Conservation (phyloP, 257 asterid species). For the Cordia subcordata region DNA sequence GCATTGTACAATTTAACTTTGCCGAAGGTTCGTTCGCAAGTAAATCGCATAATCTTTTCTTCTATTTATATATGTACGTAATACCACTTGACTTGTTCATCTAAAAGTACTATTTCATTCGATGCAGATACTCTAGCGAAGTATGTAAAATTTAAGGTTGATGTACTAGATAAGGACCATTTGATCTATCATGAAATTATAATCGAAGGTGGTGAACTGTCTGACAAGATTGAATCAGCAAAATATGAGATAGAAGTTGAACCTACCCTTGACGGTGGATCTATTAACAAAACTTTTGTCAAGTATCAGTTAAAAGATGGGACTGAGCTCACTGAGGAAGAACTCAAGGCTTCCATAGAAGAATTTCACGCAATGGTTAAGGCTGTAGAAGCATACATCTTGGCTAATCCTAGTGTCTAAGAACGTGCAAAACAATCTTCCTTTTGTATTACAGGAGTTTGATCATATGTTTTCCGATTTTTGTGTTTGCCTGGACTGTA, state of each 20-base stretch:
- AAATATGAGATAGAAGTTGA: constrained; percentile 10
- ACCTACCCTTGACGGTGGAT: constrained; percentile 18
- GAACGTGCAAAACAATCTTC: not conserved
- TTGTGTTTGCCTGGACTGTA: no score
- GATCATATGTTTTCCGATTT: no score
- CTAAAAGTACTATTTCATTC: not conserved
- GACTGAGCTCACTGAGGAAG: constrained; percentile 17
- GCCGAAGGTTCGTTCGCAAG: constrained; percentile 20
- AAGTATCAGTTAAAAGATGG: constrained; percentile 7
- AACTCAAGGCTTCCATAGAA: constrained; percentile 12
- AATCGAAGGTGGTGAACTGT: constrained; percentile 15
- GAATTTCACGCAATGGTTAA: constrained; percentile 3
- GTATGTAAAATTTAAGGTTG: constrained; percentile 13
- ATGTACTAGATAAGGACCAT: constrained; percentile 14
- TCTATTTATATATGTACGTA: not conserved
- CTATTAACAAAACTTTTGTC: constrained; percentile 6
- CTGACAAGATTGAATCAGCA: constrained; percentile 13
- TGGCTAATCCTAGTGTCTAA: constrained; percentile 7
- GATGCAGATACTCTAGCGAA: constrained; percentile 13
- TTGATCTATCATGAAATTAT: constrained; percentile 10
- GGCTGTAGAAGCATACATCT: constrained; percentile 15
- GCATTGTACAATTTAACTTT: constrained; percentile 39
- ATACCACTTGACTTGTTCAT: not conserved
- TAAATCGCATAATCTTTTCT: no score
- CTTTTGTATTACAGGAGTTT: no score